Evolutionary conservation across 805 yeast genomes (phyloP).

Genomic region (Ogataea neopini): DNA sequence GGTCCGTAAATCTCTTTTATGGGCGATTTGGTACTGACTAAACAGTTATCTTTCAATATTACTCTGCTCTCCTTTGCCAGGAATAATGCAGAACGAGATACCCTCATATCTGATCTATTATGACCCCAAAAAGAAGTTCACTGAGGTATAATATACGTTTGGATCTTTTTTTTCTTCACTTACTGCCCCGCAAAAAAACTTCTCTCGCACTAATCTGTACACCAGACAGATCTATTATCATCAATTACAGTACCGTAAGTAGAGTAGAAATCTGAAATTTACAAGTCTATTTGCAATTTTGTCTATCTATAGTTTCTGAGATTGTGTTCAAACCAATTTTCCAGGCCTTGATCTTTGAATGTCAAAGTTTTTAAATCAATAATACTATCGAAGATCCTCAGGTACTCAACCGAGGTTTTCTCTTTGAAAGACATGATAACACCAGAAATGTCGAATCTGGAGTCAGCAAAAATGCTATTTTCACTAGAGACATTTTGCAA

Average conservation of each 20-base stretch:
- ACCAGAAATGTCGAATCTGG: not conserved
- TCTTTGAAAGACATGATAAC: constrained; percentile 5
- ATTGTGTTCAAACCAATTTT: constrained; percentile 28
- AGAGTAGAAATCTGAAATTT: no score
- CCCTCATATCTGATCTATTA: not conserved
- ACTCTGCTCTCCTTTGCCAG: not conserved
- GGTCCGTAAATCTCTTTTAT: constrained; percentile 24
- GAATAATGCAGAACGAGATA: not conserved
- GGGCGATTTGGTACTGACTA: constrained; percentile 17
- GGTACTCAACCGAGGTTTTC: constrained; percentile 19
- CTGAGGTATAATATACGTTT: no score
- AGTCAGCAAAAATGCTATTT: not conserved
- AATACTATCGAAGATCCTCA: constrained; percentile 23
- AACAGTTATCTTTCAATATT: not conserved
- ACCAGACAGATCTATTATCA: no score
- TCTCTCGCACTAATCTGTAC: not conserved
- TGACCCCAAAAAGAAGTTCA: no score
- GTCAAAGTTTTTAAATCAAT: constrained; percentile 18
- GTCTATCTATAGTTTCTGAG: constrained; percentile 8
- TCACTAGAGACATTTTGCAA: not conserved
- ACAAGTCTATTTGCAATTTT: not conserved
- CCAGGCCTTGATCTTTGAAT: constrained; percentile 24
- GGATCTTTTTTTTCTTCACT: not conserved
- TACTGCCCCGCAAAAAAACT: not conserved
- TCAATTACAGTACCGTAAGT: no score